Evolutionary conservation across 129 eudicot genomes (phyloP).

Genomic region (Escallonia rubra): DNA sequence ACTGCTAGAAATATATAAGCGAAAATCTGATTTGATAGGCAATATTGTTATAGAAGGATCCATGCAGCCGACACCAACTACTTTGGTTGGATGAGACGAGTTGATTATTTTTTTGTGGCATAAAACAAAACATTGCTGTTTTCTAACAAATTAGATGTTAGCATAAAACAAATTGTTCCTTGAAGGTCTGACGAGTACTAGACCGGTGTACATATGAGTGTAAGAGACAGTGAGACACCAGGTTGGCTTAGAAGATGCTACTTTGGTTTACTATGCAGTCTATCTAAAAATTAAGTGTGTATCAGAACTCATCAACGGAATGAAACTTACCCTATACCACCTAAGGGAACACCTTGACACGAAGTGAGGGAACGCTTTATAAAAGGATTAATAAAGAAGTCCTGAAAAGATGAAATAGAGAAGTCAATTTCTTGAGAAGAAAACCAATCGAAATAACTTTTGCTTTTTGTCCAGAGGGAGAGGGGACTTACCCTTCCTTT

Average conservation of each 20-base stretch:
- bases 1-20: too few species aligned
- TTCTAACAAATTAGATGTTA: too few species aligned
- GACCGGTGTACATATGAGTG: background rate
- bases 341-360: constrained; percentile 86
- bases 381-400: constrained; percentile 61
- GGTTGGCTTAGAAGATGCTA: background rate
- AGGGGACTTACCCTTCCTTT: constrained; percentile 41
- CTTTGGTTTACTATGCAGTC: background rate
- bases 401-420: constrained; percentile 43
- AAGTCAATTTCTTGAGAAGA: constrained; percentile 3
- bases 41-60: too few species aligned
- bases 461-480: background rate
- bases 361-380: constrained; percentile 50
- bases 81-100: too few species aligned
- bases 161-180: background rate
- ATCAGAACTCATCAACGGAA: background rate
- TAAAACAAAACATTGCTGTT: too few species aligned
- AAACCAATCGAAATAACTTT: background rate
- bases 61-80: too few species aligned
- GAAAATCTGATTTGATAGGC: too few species aligned
- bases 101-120: too few species aligned
- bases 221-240: too few species aligned
- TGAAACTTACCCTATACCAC: constrained; percentile 82
- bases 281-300: background rate
- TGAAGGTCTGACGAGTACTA: background rate